Conservation (phyloP, 179 eudicot genomes). For the Sideroxylon spinosum region DNA sequence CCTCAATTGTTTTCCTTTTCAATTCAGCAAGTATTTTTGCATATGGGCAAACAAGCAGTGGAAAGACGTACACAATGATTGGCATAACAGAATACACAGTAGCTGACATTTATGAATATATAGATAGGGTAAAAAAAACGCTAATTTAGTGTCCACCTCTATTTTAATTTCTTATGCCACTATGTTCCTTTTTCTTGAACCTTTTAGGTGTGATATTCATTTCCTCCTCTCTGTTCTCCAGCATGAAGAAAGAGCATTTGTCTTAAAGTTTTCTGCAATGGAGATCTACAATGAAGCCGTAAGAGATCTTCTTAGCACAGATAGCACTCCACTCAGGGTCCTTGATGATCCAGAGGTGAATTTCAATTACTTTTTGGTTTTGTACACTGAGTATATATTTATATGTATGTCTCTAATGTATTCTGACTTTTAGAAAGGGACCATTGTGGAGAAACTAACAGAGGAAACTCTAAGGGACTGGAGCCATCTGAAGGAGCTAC, state of each 20-base stretch:
- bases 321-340: constrained; percentile 62
- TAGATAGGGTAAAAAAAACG: constrained; percentile 55
- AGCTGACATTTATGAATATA: constrained; percentile 79
- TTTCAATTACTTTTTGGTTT: constrained; percentile 1
- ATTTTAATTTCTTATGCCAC: background rate
- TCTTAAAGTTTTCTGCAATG: constrained; percentile 80
- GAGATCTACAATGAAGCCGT: constrained; percentile 92
- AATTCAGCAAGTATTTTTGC: constrained; percentile 84
- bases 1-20: background rate
- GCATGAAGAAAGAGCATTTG: constrained; percentile 91
- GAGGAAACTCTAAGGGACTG: constrained; percentile 76
- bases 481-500: constrained; percentile 69
- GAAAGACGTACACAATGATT: constrained; percentile 90
- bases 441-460: constrained; percentile 77
- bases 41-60: constrained; percentile 97
- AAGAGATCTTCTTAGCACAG: constrained; percentile 75
- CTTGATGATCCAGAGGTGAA: constrained; percentile 86
- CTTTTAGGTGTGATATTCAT: background rate
- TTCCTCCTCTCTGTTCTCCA: constrained; percentile 22
- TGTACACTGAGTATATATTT: background rate
- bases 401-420: constrained; percentile 20
- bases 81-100: constrained; percentile 75
- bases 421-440: constrained; percentile 54
- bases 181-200: background rate
- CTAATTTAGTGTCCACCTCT: background rate